Evolutionary conservation across 148 eudicot genomes (phyloP), one percentile per base, ranked within the genome.

Genomic region (Vaccinium corymbosum): DNA sequence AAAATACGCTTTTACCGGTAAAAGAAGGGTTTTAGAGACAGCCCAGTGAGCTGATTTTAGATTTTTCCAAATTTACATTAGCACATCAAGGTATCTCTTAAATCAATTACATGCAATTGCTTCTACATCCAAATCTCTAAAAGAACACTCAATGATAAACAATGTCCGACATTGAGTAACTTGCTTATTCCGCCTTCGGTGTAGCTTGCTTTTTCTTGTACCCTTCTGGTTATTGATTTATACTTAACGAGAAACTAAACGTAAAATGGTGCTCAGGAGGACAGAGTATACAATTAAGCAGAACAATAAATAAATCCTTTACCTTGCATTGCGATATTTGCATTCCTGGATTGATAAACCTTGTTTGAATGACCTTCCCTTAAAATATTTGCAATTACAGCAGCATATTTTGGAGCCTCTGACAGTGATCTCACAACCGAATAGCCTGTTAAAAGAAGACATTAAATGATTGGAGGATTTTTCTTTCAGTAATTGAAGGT

Each of bases 391-490:
- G 98, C 93, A 85, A 96, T 94, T 72, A 89, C 94, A 84, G 93
- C 89, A 32, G 98, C 98, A 88, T 94, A 96, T 71, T 91, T 90
- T 50, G 98, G 98, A 86, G 98, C 98, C 91, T 96, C 98, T 55
- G 98, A 92, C 82, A 96, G 86, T 79, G 98, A 96, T 89, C 98
- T 88, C 75, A 96, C 98, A 48, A 96, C 98, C 16, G 98, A 96
- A 85, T 94, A 94, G 74, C 98, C 98, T 95, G 93, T 85, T 72
- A 75, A 59, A 79, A 66, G 19, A 83, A 86, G 76, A 74, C 52
- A 32, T 0, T 35, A 79, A 14, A 64, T 77, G n/a, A 75, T 32
- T 75, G 78, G 35, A 57, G 74, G 8, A 25, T 51, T 38, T 35
- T 35, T 38, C 42, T 73, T 68, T 16, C 19, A 32, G 80, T 68